These are phyloP conservation scores for Candida piceae DNA, from an alignment of 805 yeast species.

Conservation along the genomic window DNA sequence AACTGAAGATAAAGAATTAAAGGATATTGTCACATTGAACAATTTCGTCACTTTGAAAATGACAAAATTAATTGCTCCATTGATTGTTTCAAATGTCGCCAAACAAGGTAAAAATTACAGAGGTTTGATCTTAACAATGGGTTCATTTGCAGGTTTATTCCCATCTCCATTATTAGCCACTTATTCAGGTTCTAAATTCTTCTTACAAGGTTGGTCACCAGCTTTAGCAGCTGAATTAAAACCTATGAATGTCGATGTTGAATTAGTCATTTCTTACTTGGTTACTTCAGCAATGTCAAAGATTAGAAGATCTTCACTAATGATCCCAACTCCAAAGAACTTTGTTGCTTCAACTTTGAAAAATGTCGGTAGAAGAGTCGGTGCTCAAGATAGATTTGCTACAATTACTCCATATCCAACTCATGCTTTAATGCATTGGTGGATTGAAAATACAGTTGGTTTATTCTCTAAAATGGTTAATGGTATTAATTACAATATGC, in stretches of 20 bases:
- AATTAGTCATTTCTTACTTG: constrained; percentile 77
- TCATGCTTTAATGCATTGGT: constrained; percentile 89
- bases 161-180: constrained; percentile 92
- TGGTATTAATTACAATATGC: constrained; percentile 66
- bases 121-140: constrained; percentile 89
- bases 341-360: constrained; percentile 74
- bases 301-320: constrained; percentile 65
- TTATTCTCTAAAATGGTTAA: constrained; percentile 71
- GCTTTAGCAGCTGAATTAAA: constrained; percentile 84
- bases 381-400: constrained; percentile 87
- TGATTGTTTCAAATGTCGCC: constrained; percentile 51
- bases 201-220: constrained; percentile 87
- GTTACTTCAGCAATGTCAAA: constrained; percentile 97
- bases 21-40: constrained; percentile 79
- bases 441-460: constrained; percentile 74
- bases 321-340: constrained; percentile 75
- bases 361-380: constrained; percentile 76
- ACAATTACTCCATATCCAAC: constrained; percentile 90
- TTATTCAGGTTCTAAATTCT: constrained; percentile 94
- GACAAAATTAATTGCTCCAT: constrained; percentile 75
- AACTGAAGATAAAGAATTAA: constrained; percentile 69
- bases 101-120: constrained; percentile 35
- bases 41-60: constrained; percentile 77
- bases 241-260: constrained; percentile 71
- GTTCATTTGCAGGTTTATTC: constrained; percentile 90